Conservation (phyloP, 129 eudicot genomes). For the Pittosporum tobira region DNA sequence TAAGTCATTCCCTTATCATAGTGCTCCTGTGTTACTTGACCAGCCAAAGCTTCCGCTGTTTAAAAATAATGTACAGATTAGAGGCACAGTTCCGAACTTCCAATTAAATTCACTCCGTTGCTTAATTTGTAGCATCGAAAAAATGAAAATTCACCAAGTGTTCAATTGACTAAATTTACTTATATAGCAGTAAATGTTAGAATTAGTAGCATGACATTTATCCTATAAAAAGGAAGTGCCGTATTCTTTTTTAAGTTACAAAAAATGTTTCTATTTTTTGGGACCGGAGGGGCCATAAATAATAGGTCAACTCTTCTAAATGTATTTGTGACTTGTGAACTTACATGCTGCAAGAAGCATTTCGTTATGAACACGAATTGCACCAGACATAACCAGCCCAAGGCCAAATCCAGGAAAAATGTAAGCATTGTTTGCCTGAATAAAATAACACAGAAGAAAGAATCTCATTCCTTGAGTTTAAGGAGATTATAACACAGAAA, state of each 20-base stretch:
- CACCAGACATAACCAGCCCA: constrained; percentile 81
- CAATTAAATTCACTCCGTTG: too few relatives aligned
- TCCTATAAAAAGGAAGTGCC: background rate
- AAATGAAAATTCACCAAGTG: background rate
- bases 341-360: constrained; percentile 98
- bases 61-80: background rate
- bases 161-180: too few relatives aligned
- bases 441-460: constrained; percentile 4
- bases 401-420: constrained; percentile 94
- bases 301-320: background rate
- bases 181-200: too few relatives aligned
- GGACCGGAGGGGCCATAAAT: too few relatives aligned
- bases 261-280: too few relatives aligned
- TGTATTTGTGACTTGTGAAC: constrained; percentile 26
- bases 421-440: constrained; percentile 84
- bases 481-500: background rate
- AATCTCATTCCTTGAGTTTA: background rate
- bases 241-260: too few relatives aligned
- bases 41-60: constrained; percentile 87
- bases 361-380: constrained; percentile 82
- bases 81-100: background rate
- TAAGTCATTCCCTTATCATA: constrained; percentile 81
- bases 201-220: background rate
- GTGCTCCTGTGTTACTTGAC: constrained; percentile 80
- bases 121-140: background rate